Base-by-base conservation (phyloP, 2,329 filamentous ascomycete species). In the Canariomyces notabilis region DNA sequence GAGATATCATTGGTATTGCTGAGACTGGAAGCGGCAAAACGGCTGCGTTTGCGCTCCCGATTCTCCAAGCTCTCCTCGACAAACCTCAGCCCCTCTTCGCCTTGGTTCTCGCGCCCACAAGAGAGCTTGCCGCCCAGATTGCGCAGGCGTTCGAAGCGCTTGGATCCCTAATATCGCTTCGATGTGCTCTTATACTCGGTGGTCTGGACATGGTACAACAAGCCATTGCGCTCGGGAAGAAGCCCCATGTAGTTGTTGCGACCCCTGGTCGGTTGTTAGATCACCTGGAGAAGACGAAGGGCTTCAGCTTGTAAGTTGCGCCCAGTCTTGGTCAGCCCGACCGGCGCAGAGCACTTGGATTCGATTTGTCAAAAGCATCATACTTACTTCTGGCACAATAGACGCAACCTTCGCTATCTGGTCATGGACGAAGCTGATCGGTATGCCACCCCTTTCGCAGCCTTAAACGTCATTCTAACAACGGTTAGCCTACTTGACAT, bases 21-120 rank as follows among this genome's bases (percentile, higher is more conserved):
- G 91, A 98, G 68, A 98, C 93, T 0, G 93, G 93, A 57, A 89
- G 83, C 61, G 93, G 93, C 68, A 98, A 97, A 72, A 97, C 93
- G 0, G 91, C 89, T 6, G 90, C 93, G 0, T 98, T 97, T 64
- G 89, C 89, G 0, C 73, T 98, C 2, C 93, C 93, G 1, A 94
- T 98, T 32, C 77, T 98, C 2, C 90, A 96, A 64, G 82, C 86
- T 2, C 79, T 98, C 1, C 85, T 97, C 69, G 86, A 93, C 46
- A 88, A 89, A 58, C 90, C 90, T 0, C 86, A 89, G 57, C 75
- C 88, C 2, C 73, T 95, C 37, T 96, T 93, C 61, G 87, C 85
- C n/a, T 81, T 97, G 38, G 81, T 97, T 18, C 76, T 98, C 16
- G 90, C 93, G 0, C 93, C 93, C 0, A 98, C 93, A 4, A 83